phyloP scores from a whole-genome alignment of 1,284 basidiomycete genomes.

The Rhodotorula sp. region DNA sequence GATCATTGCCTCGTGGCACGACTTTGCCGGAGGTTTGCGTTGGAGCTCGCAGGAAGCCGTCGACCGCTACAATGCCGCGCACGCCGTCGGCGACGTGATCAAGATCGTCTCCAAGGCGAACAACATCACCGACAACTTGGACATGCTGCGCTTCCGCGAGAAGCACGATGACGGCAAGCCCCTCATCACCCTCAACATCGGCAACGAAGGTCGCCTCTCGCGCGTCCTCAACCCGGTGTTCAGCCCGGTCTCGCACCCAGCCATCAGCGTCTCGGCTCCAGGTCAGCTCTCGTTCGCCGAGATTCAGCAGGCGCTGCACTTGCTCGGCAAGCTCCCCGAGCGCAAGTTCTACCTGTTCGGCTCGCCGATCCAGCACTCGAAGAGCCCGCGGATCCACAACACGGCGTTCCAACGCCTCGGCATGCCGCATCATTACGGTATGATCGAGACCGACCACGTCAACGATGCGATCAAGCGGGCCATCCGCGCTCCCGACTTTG shows the following conservation, averaged over 20 bases:
- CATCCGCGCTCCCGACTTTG: slow-evolving; percentile 71
- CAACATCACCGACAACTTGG: slow-evolving; percentile 72
- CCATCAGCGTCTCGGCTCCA: slow-evolving; percentile 78
- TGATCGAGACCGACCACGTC: slow-evolving; percentile 71
- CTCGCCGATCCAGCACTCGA: slow-evolving; percentile 79
- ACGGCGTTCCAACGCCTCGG: slow-evolving; percentile 77
- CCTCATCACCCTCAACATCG: slow-evolving; percentile 93
- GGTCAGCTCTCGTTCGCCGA: slow-evolving; percentile 86
- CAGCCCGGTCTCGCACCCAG: slow-evolving; percentile 84
- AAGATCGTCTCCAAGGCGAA: slow-evolving; percentile 88
- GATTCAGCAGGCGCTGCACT: slow-evolving; percentile 74
- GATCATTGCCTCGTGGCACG: slow-evolving; percentile 91
- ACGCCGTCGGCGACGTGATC: slow-evolving; percentile 75
- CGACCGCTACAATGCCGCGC: slow-evolving; percentile 66
- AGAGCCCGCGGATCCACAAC: slow-evolving; percentile 92
- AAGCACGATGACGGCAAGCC: slow-evolving; percentile 60
- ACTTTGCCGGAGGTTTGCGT: slow-evolving; percentile 79
- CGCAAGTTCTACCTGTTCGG: slow-evolving; percentile 83
- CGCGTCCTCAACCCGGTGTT: slow-evolving; percentile 82
- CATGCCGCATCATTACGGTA: slow-evolving; percentile 73
- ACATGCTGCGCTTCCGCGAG: slow-evolving; percentile 67
- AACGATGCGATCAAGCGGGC: slow-evolving; percentile 65
- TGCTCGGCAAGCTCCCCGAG: slow-evolving; percentile 73
- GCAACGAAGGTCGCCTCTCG: slow-evolving; percentile 80
- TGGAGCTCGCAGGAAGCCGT: slow-evolving; percentile 73